Evolutionary conservation across 2,329 filamentous ascomycete species (phyloP).

Genomic region (Pseudohalonectria lignicola): DNA sequence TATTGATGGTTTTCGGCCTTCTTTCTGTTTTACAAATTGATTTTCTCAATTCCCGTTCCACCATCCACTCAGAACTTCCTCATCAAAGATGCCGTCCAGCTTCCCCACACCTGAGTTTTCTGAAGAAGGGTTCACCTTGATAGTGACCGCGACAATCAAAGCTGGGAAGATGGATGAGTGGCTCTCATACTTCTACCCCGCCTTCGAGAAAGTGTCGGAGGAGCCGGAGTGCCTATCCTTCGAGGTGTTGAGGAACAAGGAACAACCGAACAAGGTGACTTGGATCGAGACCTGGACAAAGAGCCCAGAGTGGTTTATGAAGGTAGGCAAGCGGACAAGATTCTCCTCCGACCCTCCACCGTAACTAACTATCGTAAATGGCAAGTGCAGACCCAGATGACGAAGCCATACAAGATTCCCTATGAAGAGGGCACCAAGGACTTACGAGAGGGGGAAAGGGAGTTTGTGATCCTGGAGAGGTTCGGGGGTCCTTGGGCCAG

Average conservation of each 20-base stretch:
- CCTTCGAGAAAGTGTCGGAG: neutral
- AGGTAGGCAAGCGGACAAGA: neutral
- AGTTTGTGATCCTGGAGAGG: neutral
- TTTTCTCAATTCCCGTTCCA: neutral
- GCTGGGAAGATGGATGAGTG: neutral
- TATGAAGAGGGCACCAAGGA: neutral
- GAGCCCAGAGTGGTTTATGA: neutral
- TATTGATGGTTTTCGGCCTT: neutral
- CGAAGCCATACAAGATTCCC: too few relatives aligned
- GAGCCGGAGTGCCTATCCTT: neutral
- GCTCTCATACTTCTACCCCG: neutral
- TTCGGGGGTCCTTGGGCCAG: neutral
- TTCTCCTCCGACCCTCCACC: too few relatives aligned
- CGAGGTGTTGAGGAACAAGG: neutral
- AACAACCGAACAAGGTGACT: neutral
- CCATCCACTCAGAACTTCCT: neutral
- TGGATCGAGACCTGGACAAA: neutral
- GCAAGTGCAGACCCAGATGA: too few relatives aligned
- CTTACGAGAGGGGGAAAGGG: neutral
- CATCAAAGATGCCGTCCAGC: too few relatives aligned
- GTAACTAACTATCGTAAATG: too few relatives aligned
- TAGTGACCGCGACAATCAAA: neutral
- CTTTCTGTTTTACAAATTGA: too few relatives aligned
- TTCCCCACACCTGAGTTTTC: too few relatives aligned
- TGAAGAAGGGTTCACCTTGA: neutral